These are phyloP conservation scores for Fusarium proliferatum DNA, from an alignment of 2,329 filamentous ascomycete genomes.

Conservation along the genomic window DNA sequence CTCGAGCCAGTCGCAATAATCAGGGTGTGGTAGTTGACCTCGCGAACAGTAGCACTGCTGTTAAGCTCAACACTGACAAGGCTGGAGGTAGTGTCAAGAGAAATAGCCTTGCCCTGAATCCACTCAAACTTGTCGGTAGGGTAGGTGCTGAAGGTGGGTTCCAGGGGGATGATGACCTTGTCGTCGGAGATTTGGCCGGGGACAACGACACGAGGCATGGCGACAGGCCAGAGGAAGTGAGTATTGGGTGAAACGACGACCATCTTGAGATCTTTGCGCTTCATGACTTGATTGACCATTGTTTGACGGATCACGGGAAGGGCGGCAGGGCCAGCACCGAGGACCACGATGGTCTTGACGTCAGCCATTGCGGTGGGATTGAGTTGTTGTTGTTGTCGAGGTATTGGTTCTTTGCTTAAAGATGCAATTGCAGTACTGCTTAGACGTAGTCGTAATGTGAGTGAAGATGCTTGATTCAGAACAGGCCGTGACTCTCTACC, in stretches of 20 bases:
- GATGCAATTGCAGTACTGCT: neutral
- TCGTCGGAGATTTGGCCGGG: slow-evolving; percentile 59
- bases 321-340: slow-evolving; percentile 61
- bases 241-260: slow-evolving; percentile 60
- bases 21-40: slow-evolving; percentile 62
- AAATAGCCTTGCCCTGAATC: slow-evolving; percentile 60
- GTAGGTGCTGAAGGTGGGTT: slow-evolving; percentile 61
- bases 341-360: slow-evolving; percentile 58
- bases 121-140: slow-evolving; percentile 62
- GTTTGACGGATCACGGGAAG: slow-evolving; percentile 62
- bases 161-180: slow-evolving; percentile 49
- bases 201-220: slow-evolving; percentile 59
- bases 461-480: neutral
- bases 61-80: slow-evolving; percentile 55
- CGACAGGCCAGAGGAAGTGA: slow-evolving; percentile 62
- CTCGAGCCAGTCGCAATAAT: slow-evolving; percentile 66
- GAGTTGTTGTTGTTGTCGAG: no score
- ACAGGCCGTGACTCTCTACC: neutral
- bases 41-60: slow-evolving; percentile 46
- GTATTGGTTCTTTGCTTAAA: no score
- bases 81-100: slow-evolving; percentile 56
- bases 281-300: slow-evolving; percentile 56
- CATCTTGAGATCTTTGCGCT: slow-evolving; percentile 55
- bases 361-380: slow-evolving; percentile 23
- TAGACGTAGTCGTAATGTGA: neutral